Evolutionary conservation across 345 rosid genomes (phyloP), one percentile per base, ranked within the genome.

Genomic region (Stellera chamaejasme): DNA sequence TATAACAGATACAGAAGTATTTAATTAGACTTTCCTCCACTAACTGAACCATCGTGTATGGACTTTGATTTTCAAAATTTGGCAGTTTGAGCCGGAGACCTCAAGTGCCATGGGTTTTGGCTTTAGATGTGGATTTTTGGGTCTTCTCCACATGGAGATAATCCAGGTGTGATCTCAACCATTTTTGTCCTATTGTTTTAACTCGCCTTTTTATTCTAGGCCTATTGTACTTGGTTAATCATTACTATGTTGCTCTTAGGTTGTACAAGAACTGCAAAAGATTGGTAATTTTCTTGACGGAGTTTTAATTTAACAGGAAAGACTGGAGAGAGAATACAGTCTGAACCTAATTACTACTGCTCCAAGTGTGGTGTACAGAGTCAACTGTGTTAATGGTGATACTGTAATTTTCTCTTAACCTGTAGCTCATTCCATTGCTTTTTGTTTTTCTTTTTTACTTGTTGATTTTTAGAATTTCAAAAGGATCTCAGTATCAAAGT

Each of bases 31-130:
- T 32, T 32, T 32, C 7, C 3, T 32, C 39, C 39, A 32, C 39
- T 32, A 1, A 32, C 39, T 32, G 39, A 2, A 32, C 39, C 39
- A 32, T 32, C 8, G 39, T 32, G 5, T 32, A 19, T 8, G 39
- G 39, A 32, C 39, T 4, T 32, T 32, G 39, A 32, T 4, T 32
- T 32, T 32, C 8, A 8, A 19, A 19, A 32, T 8, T 32, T 5
- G 39, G 39, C 79, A 92, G 97, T 92, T 92, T 72, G 98, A 92
- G 76, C 98, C 98, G 25, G 98, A 92, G 81, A 72, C 87, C 51
- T 92, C 98, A 68, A 92, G 77, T 72, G 98, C 98, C 63, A 92
- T 92, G 98, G 98, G 98, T 62, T 92, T 88, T 77, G 98, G 97
- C 65, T 92, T 88, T 77, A 82, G 98, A 69, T 92, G 98, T 54